Base-by-base conservation (phyloP, 2,329 filamentous ascomycete species). In the Fusarium sp. region DNA sequence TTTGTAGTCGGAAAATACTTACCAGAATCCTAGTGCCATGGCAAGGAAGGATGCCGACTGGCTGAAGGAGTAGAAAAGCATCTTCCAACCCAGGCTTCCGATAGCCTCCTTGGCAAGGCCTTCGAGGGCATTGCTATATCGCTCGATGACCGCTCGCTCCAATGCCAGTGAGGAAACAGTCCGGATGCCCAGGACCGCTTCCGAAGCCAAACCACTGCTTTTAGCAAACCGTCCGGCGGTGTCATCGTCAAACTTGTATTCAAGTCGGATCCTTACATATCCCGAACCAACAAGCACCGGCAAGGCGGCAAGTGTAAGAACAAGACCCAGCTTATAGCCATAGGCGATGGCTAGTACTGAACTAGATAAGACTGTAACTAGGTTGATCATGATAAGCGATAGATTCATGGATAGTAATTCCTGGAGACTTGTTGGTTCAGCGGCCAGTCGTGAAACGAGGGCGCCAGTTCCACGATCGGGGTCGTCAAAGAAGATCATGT, bases 261-360 rank as follows among this genome's bases (percentile, higher is more conserved):
- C 83, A 15, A 88, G 79, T 20, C 84, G 81, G 55, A 88, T 85
- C 2, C 86, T 80, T 7, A 83, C 63, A 51, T 84, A 85, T 5
- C 85, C 86, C 0, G 83, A 78, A 2, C 77, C 72, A 4, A 87
- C 73, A 20, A 88, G 76, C 0, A 82, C 78, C 0, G 85, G 81
- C 12, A 88, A 72, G 5, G 82, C 83, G 14, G 82, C 84, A 38
- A 85, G 80, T 1, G 83, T 76, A 2, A 85, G 77, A 0, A 85
- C 82, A 1, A 88, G 78, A 1, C 84, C 85, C 2, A 88, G 78
- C 56, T 85, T 86, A 84, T 84, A 88, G 1, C 83, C 83, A 49
- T 79, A 79, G 4, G 76, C 80, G 9, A 88, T 77, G 6, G 82
- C 82, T 2, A 88, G 75, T 11, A 85, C 77, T 16, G 80, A 79